phyloP scores from a whole-genome alignment of 148 eudicot species.

The Spergularia bocconei region DNA sequence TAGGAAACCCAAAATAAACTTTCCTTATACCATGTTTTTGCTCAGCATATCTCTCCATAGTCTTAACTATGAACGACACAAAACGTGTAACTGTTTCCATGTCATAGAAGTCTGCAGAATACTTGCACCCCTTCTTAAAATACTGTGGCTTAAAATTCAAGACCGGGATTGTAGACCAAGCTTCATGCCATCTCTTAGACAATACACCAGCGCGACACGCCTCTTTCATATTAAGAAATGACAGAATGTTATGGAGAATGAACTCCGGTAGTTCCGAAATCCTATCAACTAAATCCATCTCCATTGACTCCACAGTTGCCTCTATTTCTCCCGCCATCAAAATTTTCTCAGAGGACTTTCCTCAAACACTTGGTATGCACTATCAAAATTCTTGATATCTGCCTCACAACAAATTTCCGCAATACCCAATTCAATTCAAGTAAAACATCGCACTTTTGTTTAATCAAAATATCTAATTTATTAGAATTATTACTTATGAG shows the following conservation, averaged over 20 bases:
- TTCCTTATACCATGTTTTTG: slow-evolving; percentile 4
- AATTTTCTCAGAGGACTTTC: too few species aligned
- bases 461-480: too few species aligned
- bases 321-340: too few species aligned
- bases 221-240: background rate
- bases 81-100: background rate
- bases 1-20: background rate
- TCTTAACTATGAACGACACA: background rate
- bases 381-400: too few species aligned
- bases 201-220: background rate
- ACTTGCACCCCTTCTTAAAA: too few species aligned
- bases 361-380: too few species aligned
- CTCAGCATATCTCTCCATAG: background rate
- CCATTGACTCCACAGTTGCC: too few species aligned
- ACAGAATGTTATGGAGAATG: slow-evolving; percentile 1
- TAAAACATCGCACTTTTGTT: too few species aligned
- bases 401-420: too few species aligned
- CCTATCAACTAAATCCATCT: background rate
- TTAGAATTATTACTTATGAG: too few species aligned
- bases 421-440: too few species aligned
- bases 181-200: slow-evolving; percentile 9
- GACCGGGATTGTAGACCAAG: slow-evolving; percentile 9
- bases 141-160: background rate
- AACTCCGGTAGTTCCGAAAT: slow-evolving; percentile 1
- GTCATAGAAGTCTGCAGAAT: too few species aligned